These are phyloP conservation scores for Alternaria angustiovoidea DNA, from an alignment of 2,329 filamentous ascomycete genomes.

Conservation along the genomic window DNA sequence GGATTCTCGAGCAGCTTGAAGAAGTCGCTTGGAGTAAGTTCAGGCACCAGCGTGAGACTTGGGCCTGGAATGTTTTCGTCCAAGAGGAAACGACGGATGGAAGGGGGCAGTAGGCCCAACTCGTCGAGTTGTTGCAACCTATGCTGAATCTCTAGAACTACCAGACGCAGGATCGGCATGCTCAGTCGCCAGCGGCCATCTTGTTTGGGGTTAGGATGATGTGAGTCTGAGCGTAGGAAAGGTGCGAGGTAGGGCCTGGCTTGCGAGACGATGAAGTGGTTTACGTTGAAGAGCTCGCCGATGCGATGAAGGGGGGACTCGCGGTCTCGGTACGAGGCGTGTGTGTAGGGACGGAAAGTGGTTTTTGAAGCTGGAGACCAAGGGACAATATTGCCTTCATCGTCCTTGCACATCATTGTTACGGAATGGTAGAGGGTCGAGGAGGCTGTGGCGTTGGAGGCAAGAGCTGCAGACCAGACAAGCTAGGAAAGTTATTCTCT, in stretches of 20 bases:
- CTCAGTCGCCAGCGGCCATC: constrained; percentile 66
- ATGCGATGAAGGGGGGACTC: constrained; percentile 75
- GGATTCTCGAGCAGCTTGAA: constrained; percentile 82
- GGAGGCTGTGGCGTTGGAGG: constrained; percentile 74
- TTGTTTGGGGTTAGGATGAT: constrained; percentile 71
- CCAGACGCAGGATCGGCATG: constrained; percentile 67
- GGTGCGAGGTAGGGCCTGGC: constrained; percentile 89
- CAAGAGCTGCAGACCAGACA: constrained; percentile 80
- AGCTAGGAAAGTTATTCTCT: constrained; percentile 59
- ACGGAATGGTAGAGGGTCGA: constrained; percentile 71
- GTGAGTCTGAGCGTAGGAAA: constrained; percentile 81
- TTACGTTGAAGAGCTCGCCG: constrained; percentile 87
- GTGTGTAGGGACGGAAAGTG: constrained; percentile 73
- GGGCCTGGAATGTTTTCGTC: constrained; percentile 83
- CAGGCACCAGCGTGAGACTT: constrained; percentile 81
- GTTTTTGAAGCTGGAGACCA: constrained; percentile 71
- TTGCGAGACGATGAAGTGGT: constrained; percentile 94
- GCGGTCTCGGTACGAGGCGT: constrained; percentile 69
- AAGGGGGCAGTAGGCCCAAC: constrained; percentile 73
- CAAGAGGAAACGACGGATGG: constrained; percentile 77
- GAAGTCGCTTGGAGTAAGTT: constrained; percentile 77
- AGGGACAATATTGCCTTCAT: constrained; percentile 73
- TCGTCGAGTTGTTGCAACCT: constrained; percentile 82
- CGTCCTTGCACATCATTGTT: constrained; percentile 79
- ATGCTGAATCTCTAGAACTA: constrained; percentile 80